phyloP scores from a whole-genome alignment of 2,329 filamentous ascomycete genomes.

The Alternaria postmessia region DNA sequence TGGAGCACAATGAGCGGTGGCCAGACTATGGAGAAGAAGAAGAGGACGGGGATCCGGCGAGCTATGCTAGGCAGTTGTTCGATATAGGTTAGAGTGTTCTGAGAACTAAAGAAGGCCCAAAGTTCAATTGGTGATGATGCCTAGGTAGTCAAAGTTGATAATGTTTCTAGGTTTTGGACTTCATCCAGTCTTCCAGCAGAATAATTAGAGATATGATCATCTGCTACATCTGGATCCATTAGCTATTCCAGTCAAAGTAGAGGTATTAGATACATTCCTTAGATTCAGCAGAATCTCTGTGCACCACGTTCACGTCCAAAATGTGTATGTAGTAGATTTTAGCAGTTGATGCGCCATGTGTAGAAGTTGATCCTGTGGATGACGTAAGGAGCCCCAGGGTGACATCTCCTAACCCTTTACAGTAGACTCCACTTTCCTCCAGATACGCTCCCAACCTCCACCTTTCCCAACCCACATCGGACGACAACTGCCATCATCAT shows the following conservation, averaged over 20 bases:
- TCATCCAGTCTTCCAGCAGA: neutral
- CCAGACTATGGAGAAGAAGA: neutral
- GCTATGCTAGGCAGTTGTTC: neutral
- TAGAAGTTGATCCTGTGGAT: neutral
- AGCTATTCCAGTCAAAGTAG: neutral
- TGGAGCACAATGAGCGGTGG: neutral
- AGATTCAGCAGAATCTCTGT: neutral
- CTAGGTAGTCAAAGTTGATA: too few species aligned
- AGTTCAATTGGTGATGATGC: neutral
- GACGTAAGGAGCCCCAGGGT: neutral
- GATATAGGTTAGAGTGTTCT: neutral
- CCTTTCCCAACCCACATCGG: neutral
- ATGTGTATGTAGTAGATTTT: neutral
- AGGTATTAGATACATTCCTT: neutral
- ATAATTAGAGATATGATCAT: neutral
- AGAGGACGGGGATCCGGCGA: neutral
- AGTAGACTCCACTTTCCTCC: neutral
- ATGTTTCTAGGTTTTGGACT: neutral
- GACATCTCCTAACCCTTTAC: neutral
- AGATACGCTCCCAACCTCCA: neutral
- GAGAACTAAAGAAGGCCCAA: neutral
- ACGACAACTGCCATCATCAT: neutral
- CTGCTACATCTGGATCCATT: neutral
- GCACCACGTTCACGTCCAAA: accelerated
- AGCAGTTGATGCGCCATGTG: neutral